Evolutionary conservation across 768 basidiomycete species (phyloP).

Genomic region (Phanerochaete sordida): DNA sequence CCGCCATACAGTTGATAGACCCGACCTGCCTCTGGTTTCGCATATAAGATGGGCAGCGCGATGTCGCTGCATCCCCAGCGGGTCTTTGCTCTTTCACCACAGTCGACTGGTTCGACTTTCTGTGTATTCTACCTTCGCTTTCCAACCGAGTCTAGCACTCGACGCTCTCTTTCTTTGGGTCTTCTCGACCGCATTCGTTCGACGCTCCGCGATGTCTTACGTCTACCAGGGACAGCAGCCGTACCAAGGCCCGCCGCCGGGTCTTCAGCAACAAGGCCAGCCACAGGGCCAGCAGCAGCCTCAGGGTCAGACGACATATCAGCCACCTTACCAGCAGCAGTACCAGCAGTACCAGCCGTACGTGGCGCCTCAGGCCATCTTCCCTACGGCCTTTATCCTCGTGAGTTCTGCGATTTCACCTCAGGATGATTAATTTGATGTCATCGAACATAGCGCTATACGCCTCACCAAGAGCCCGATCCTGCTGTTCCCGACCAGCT

Average conservation of each 20-base stretch:
- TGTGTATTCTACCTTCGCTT: conserved; percentile 17
- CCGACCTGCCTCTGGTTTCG: conserved; percentile 4
- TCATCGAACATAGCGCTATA: conserved; percentile 15
- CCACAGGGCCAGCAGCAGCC: no score
- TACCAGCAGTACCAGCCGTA: background rate
- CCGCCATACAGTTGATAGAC: conserved; percentile 3
- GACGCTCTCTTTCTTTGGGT: conserved; percentile 10
- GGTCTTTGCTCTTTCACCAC: conserved; percentile 9
- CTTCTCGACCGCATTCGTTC: background rate
- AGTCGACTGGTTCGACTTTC: conserved; percentile 28
- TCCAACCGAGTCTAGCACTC: conserved; percentile 2
- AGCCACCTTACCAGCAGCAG: background rate
- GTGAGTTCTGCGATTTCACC: background rate
- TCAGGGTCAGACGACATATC: no score
- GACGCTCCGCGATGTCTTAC: conserved; percentile 7
- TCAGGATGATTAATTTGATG: background rate
- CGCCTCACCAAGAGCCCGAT: conserved; percentile 14
- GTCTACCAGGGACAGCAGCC: background rate
- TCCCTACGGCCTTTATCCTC: background rate
- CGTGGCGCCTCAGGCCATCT: background rate
- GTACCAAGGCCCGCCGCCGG: background rate
- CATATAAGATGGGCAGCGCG: conserved; percentile 3
- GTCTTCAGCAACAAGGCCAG: no score
- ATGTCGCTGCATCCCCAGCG: conserved; percentile 4
- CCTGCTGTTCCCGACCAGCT: conserved; percentile 26